phyloP scores from a whole-genome alignment of 306 rosid species.

The Oxytropis ochrocephala region DNA sequence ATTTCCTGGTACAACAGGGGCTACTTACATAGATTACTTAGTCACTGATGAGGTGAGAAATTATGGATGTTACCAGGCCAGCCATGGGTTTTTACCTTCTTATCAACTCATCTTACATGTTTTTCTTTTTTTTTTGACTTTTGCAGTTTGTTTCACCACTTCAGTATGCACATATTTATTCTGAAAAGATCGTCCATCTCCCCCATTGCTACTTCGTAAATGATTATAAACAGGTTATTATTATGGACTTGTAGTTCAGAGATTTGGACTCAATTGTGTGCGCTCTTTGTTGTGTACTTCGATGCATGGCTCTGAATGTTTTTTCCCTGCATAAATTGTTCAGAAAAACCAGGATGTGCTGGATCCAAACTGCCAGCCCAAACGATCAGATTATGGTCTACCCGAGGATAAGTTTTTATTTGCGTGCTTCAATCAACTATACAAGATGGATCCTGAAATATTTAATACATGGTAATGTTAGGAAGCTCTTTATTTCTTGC shows the following conservation, averaged over 20 bases:
- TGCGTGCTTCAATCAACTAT: constrained; percentile 95
- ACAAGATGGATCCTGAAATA: constrained; percentile 99
- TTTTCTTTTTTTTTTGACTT: not conserved
- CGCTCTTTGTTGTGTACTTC: not conserved
- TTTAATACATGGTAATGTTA: constrained; percentile 70
- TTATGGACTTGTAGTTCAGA: not conserved
- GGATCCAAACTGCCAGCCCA: constrained; percentile 71
- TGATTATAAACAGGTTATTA: constrained; percentile 91
- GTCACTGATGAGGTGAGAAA: constrained; percentile 83
- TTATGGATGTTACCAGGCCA: not conserved
- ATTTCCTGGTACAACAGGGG: constrained; percentile 98
- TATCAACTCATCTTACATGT: not conserved
- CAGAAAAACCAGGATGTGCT: constrained; percentile 94
- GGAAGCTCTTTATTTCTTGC: constrained; percentile 9
- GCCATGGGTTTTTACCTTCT: not conserved
- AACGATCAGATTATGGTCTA: constrained; percentile 80
- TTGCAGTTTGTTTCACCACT: constrained; percentile 90
- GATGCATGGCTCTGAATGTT: not conserved
- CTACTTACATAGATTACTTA: constrained; percentile 75
- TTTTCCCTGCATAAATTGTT: not conserved
- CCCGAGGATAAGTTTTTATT: constrained; percentile 89
- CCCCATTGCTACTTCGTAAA: constrained; percentile 98
- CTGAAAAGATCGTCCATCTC: constrained; percentile 94
- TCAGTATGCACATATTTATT: constrained; percentile 68
- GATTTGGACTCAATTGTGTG: not conserved